phyloP scores from a whole-genome alignment of 192 early-diverging fungal species.

The Gigaspora rosea region DNA sequence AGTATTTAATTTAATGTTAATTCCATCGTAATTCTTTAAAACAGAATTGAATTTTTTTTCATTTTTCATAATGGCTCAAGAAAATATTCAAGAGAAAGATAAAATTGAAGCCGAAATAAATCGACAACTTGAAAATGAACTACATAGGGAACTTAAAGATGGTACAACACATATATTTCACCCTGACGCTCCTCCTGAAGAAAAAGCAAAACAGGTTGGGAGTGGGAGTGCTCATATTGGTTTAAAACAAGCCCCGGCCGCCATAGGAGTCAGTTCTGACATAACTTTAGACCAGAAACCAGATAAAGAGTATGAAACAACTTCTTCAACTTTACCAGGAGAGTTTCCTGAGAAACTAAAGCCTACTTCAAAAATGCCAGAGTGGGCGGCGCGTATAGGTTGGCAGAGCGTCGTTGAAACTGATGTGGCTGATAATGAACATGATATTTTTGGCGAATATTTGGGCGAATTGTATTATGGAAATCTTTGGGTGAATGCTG shows the following conservation, averaged over 20 bases:
- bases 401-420: too few species aligned
- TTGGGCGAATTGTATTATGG: conserved; percentile 25
- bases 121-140: not conserved
- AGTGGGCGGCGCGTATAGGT: too few species aligned
- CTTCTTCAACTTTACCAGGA: too few species aligned
- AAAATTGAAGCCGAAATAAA: not conserved
- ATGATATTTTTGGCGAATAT: too few species aligned
- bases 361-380: too few species aligned
- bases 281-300: not conserved
- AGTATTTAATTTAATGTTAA: too few species aligned
- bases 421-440: too few species aligned
- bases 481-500: conserved; percentile 29
- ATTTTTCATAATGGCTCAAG: not conserved
- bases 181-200: conserved; percentile 11
- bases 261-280: not conserved
- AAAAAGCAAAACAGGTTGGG: conserved; percentile 8
- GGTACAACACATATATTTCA: not conserved
- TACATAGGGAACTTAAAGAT: not conserved
- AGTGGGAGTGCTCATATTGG: not conserved
- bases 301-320: too few species aligned
- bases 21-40: too few species aligned
- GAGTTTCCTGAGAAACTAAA: too few species aligned
- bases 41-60: too few species aligned
- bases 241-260: not conserved
- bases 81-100: not conserved